phyloP scores from a whole-genome alignment of 2,329 filamentous ascomycete genomes.

The Furcasterigmium sp. region DNA sequence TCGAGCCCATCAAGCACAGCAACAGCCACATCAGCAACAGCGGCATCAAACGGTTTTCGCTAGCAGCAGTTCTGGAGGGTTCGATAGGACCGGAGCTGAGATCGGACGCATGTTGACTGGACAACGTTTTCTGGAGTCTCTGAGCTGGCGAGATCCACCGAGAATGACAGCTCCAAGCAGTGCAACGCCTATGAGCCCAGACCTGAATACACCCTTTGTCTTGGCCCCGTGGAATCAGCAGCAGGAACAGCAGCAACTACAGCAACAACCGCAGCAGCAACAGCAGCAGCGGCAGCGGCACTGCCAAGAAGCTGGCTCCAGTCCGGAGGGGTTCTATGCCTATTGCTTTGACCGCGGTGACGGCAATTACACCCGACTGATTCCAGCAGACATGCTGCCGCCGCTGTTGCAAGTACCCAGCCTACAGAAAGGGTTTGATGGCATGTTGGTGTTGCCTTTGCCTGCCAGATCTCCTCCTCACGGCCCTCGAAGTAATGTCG shows the following conservation, averaged over 20 bases:
- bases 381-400: conserved; percentile 50
- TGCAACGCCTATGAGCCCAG: background rate
- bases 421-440: conserved; percentile 27
- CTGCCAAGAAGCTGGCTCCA: conserved; percentile 26
- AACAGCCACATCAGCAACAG: conserved; percentile 1
- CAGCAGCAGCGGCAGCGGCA: conserved; percentile 21
- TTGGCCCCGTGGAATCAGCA: background rate
- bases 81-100: background rate
- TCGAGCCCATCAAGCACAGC: background rate
- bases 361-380: conserved; percentile 47
- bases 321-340: conserved; percentile 27
- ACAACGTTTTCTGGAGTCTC: conserved; percentile 4
- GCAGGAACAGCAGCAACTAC: background rate
- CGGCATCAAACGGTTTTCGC: background rate
- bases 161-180: too few species aligned
- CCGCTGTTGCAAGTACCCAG: conserved; percentile 36
- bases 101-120: background rate
- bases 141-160: too few species aligned
- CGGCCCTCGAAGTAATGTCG: conserved; percentile 30
- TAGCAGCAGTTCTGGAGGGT: background rate
- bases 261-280: background rate
- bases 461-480: conserved; percentile 30
- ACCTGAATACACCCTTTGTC: background rate
- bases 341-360: conserved; percentile 51
- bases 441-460: conserved; percentile 42